Evolutionary conservation across 148 eudicot genomes (phyloP).

Genomic region (Rheum nobile): DNA sequence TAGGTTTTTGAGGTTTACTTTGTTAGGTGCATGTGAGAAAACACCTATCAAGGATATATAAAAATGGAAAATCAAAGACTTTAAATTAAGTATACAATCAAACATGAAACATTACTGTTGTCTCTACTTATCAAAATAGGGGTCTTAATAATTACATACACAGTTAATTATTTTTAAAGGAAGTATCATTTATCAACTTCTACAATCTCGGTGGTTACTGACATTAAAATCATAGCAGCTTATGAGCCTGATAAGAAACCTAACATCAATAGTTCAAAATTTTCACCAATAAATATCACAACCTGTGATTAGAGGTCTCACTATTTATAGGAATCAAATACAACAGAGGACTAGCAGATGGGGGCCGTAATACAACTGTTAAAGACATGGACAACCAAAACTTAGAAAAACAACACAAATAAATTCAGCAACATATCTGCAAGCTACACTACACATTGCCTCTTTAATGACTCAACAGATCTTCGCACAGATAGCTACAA

Average conservation of each 20-base stretch:
- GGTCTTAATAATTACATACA: background rate
- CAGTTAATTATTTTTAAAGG: background rate
- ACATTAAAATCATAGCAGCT: background rate
- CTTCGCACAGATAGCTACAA: too few relatives aligned
- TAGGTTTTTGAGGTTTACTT: too few relatives aligned
- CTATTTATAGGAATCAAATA: conserved; percentile 88
- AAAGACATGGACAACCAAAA: conserved; percentile 11
- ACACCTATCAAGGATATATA: too few relatives aligned
- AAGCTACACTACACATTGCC: background rate
- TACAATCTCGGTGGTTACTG: background rate
- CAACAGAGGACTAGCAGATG: conserved; percentile 62
- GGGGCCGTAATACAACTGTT: conserved; percentile 88
- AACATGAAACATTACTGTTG: background rate
- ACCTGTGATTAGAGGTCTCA: conserved; percentile 95
- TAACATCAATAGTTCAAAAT: background rate
- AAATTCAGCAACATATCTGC: background rate
- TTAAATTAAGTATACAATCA: background rate
- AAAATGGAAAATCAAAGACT: background rate
- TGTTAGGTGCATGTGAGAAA: too few relatives aligned
- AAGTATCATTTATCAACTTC: background rate
- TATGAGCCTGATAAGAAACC: background rate
- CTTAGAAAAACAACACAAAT: background rate
- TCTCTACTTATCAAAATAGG: background rate
- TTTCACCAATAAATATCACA: background rate
- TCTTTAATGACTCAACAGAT: background rate